Evolutionary conservation across 2,329 filamentous ascomycete species (phyloP).

Genomic region (Stachybotrys chartarum): DNA sequence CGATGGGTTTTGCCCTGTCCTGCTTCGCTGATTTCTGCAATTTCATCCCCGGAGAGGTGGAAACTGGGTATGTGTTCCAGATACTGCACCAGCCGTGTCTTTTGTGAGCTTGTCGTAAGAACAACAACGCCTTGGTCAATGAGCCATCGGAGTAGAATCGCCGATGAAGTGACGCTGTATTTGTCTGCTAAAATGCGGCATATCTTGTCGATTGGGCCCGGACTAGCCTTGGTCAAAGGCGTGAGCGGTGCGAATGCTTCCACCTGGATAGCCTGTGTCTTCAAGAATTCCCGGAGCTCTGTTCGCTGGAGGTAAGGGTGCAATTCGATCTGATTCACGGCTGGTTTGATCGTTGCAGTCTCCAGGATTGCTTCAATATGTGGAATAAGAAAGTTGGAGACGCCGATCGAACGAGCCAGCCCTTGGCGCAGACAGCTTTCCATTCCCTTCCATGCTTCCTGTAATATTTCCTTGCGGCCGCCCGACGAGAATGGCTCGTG

Average conservation of each 20-base stretch:
- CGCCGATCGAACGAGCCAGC: conserved; percentile 3
- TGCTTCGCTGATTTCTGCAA: neutral
- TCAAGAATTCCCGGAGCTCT: conserved; percentile 4
- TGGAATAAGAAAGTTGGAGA: conserved; percentile 8
- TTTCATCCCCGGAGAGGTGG: neutral
- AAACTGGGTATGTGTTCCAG: neutral
- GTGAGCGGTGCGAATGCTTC: conserved; percentile 5
- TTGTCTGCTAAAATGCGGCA: conserved; percentile 1
- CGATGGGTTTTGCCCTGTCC: neutral
- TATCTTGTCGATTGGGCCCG: neutral
- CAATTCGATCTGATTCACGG: conserved; percentile 8
- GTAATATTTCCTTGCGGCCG: neutral
- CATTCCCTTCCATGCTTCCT: conserved; percentile 2
- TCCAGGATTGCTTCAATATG: conserved; percentile 6
- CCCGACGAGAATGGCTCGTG: neutral
- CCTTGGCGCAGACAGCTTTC: conserved; percentile 1
- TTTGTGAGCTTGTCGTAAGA: conserved; percentile 3
- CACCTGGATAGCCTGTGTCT: conserved; percentile 2
- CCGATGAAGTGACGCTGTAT: conserved; percentile 2
- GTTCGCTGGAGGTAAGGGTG: conserved; percentile 8
- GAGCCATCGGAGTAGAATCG: conserved; percentile 3
- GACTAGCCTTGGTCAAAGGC: neutral
- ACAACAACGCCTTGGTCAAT: conserved; percentile 2
- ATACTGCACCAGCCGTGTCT: neutral
- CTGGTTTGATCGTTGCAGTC: conserved; percentile 5